phyloP scores from a whole-genome alignment of 805 yeast genomes.

The Candida xiaguanensis region DNA sequence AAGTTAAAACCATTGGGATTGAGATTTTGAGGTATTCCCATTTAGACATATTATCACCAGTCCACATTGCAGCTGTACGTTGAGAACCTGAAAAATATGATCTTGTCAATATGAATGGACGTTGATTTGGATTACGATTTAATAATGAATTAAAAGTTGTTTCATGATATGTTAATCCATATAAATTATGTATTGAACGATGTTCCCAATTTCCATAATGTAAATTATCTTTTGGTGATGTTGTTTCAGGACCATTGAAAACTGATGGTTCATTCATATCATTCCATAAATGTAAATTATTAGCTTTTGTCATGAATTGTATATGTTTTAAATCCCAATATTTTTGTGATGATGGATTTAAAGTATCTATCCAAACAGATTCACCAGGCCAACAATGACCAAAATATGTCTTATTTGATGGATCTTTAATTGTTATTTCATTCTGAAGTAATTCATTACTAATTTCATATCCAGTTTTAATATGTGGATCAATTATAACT shows the following conservation, averaged over 20 bases:
- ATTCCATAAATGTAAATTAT: constrained; percentile 86
- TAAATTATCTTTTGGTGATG: constrained; percentile 76
- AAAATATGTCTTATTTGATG: constrained; percentile 49
- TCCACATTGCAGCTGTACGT: constrained; percentile 91
- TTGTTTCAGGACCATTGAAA: constrained; percentile 91
- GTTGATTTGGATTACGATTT: constrained; percentile 45
- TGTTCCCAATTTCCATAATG: constrained; percentile 86
- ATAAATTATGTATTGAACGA: constrained; percentile 84
- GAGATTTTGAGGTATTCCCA: constrained; percentile 86
- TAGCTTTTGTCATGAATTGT: constrained; percentile 41
- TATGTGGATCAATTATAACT: constrained; percentile 87
- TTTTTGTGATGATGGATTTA: constrained; percentile 56
- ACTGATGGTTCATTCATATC: constrained; percentile 98
- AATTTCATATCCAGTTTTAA: constrained; percentile 66
- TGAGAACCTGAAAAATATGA: constrained; percentile 91
- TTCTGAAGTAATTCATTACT: constrained; percentile 48
- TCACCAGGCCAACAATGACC: constrained; percentile 99
- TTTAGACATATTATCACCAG: constrained; percentile 91
- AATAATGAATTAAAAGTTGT: constrained; percentile 68
- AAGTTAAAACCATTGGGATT: constrained; percentile 82
- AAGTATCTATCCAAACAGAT: constrained; percentile 87
- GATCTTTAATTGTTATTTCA: constrained; percentile 43
- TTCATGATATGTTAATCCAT: constrained; percentile 77
- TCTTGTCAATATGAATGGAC: constrained; percentile 88
- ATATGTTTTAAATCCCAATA: constrained; percentile 29